A percentile compares a stretch with the other conserved stretches of the same genome.
Conservation (phyloP, 1,284 basidiomycete species). For the Apiotrichum sp. region DNA sequence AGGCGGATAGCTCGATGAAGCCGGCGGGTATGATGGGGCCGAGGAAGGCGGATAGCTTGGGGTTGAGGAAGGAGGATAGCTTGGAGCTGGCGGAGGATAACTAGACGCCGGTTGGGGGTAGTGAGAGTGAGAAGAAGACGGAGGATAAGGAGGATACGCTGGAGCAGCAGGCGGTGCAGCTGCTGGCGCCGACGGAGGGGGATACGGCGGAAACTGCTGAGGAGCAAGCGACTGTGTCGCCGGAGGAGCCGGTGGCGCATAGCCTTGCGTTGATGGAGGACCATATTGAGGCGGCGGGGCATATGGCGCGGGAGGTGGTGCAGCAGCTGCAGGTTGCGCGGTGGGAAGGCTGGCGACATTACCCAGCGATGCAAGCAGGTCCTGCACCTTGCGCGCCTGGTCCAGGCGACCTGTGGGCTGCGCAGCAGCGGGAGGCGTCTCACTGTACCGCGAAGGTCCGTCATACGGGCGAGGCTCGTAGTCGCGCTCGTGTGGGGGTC, state of each 20-base stretch:
- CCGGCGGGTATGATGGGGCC: background rate
- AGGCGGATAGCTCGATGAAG: background rate
- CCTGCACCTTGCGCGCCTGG: conserved; percentile 35
- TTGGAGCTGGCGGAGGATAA: background rate
- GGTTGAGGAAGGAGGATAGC: conserved; percentile 18
- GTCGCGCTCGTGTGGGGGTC: background rate
- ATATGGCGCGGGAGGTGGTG: background rate
- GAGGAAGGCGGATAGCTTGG: conserved; percentile 7
- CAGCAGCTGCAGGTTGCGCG: conserved; percentile 1
- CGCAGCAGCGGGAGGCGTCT: conserved; percentile 11
- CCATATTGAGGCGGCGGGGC: conserved; percentile 4
- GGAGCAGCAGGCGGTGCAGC: background rate
- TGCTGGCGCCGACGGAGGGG: background rate
- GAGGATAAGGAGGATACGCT: background rate
- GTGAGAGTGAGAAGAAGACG: background rate
- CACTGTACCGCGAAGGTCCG: conserved; percentile 6
- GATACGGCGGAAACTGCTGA: background rate
- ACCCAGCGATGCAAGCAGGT: conserved; percentile 28
- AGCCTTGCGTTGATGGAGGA: conserved; percentile 6
- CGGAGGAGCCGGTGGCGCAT: conserved; percentile 21
- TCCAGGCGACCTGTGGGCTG: conserved; percentile 27
- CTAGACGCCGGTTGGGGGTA: conserved; percentile 1
- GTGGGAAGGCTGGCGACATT: conserved; percentile 2
- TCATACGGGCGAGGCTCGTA: background rate
- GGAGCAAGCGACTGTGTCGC: background rate